These are phyloP conservation scores for Phialophora macrospora DNA, from an alignment of 2,329 filamentous ascomycete species.

Conservation along the genomic window DNA sequence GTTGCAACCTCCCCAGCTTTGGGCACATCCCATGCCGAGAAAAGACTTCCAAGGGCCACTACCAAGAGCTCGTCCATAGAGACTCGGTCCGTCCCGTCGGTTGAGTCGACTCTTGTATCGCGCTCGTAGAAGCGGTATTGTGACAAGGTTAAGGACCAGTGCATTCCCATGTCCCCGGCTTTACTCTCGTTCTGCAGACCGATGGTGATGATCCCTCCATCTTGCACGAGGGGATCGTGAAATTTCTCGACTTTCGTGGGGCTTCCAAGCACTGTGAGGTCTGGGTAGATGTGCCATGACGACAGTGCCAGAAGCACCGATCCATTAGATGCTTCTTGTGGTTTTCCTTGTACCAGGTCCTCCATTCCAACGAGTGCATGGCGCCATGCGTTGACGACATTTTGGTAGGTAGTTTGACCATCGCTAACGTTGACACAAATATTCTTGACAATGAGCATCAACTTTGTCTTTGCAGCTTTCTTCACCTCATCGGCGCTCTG, in stretches of 20 bases:
- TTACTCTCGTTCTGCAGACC: slow-evolving; percentile 31
- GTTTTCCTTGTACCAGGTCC: slow-evolving; percentile 40
- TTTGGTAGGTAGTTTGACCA: slow-evolving; percentile 38
- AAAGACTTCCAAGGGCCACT: slow-evolving; percentile 12
- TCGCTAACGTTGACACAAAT: slow-evolving; percentile 32
- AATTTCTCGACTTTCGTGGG: slow-evolving; percentile 37
- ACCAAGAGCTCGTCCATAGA: slow-evolving; percentile 28
- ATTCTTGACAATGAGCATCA: slow-evolving; percentile 43
- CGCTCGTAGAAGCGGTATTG: slow-evolving; percentile 40
- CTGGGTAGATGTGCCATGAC: slow-evolving; percentile 47
- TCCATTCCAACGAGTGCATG: slow-evolving; percentile 41
- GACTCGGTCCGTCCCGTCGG: slow-evolving; percentile 21
- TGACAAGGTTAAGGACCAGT: slow-evolving; percentile 42
- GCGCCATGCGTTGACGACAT: slow-evolving; percentile 43
- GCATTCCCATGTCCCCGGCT: slow-evolving; percentile 29
- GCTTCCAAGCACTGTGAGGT: slow-evolving; percentile 63
- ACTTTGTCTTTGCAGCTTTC: slow-evolving; percentile 39
- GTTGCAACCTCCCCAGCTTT: slow-evolving; percentile 3
- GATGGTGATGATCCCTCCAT: slow-evolving; percentile 35
- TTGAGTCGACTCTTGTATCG: slow-evolving; percentile 27
- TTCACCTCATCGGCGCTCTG: slow-evolving; percentile 42
- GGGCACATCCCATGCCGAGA: slow-evolving; percentile 10
- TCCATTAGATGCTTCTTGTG: slow-evolving; percentile 39
- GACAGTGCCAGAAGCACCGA: slow-evolving; percentile 42
- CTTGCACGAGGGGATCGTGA: slow-evolving; percentile 34